Conservation (phyloP, 2,329 filamentous ascomycete genomes). For the Metarhizium humberi region DNA sequence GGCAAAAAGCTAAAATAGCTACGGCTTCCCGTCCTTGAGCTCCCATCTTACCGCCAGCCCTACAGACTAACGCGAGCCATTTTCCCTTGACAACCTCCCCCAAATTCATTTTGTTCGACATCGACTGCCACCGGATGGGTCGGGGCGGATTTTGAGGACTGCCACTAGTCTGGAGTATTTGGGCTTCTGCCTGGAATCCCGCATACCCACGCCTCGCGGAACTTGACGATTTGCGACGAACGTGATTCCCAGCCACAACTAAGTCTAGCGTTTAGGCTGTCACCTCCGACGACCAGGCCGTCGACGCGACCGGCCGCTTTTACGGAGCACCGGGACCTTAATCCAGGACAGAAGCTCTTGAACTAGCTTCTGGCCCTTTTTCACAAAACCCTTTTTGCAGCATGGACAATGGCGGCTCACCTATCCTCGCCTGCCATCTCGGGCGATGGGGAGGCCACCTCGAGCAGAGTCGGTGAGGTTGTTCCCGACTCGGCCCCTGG, state of each 20-base stretch:
- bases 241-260: not conserved
- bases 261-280: not conserved
- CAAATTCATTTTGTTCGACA: not conserved
- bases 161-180: not conserved
- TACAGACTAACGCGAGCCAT: not conserved
- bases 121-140: not conserved
- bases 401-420: slow-evolving; percentile 27
- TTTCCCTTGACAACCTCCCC: not conserved
- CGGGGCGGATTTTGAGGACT: not conserved
- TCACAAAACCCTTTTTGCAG: slow-evolving; percentile 11
- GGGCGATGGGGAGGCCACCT: slow-evolving; percentile 18
- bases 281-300: not conserved
- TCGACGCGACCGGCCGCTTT: not conserved
- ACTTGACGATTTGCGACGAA: not conserved
- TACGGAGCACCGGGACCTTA: not conserved
- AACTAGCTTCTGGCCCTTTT: not conserved
- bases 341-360: not conserved
- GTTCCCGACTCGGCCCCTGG: slow-evolving; percentile 15
- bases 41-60: not conserved
- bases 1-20: not conserved
- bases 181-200: not conserved
- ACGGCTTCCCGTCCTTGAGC: not conserved
- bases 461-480: slow-evolving; percentile 15
- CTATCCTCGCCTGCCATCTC: slow-evolving; percentile 16
- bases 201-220: not conserved